phyloP scores from a whole-genome alignment of 345 rosid genomes.

The Triadica sebifera region DNA sequence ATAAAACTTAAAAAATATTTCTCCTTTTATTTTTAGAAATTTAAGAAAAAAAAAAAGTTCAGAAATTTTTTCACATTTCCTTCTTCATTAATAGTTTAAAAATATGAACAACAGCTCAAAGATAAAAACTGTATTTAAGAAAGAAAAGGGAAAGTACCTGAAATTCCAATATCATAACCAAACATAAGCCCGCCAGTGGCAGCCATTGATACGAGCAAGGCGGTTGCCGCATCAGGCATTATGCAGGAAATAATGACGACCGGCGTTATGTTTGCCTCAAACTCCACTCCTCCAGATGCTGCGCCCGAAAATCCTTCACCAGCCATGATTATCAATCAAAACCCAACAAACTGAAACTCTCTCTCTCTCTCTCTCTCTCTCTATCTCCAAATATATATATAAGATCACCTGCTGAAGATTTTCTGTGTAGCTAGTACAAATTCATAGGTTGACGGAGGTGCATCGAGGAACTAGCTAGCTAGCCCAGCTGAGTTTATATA shows the following conservation, averaged over 20 bases:
- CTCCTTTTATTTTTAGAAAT: neutral
- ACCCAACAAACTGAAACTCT: neutral
- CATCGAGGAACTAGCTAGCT: neutral
- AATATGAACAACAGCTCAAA: neutral
- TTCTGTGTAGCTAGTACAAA: too few relatives aligned
- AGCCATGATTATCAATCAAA: conserved; percentile 41
- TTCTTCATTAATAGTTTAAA: too few relatives aligned
- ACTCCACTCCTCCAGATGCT: conserved; percentile 53
- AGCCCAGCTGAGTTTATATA: conserved; percentile 32
- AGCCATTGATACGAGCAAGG: too few relatives aligned
- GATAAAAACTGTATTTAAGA: too few relatives aligned
- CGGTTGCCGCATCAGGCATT: too few relatives aligned
- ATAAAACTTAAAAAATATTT: neutral
- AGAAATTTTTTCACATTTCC: neutral
- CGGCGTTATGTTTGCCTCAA: conserved; percentile 94
- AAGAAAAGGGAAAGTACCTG: conserved; percentile 49
- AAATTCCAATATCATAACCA: conserved; percentile 89
- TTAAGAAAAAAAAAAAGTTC: too few relatives aligned
- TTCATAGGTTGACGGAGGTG: neutral
- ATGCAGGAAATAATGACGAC: conserved; percentile 81
- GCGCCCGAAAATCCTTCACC: conserved; percentile 63
- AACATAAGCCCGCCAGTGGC: conserved; percentile 99
- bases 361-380: too few relatives aligned
- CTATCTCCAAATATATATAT: neutral
- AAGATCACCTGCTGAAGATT: neutral